A percentile compares a stretch with the other conserved stretches of the same genome.
Evolutionary conservation across 768 basidiomycete species (phyloP).

Genomic region (Tremella fuciformis): DNA sequence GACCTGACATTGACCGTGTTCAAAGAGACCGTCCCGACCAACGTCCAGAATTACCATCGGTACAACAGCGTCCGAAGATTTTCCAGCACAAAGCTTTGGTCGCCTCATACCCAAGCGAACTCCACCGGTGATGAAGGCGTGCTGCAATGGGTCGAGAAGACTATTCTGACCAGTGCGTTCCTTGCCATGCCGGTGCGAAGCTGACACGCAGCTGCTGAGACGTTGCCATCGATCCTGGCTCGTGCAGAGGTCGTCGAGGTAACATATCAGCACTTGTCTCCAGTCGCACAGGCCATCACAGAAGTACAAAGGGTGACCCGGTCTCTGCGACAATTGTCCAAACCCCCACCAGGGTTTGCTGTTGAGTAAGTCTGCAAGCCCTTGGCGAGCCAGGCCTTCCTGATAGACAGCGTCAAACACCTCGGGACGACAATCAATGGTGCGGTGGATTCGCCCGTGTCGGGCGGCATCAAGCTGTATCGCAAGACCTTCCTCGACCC

Average conservation of each 20-base stretch:
- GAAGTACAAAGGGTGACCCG: slow-evolving; percentile 78
- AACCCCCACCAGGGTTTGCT: slow-evolving; percentile 12
- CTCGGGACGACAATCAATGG: slow-evolving; percentile 81
- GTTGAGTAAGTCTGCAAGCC: slow-evolving; percentile 28
- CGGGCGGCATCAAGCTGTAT: slow-evolving; percentile 74
- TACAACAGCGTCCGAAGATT: slow-evolving; percentile 82
- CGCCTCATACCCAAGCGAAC: slow-evolving; percentile 22
- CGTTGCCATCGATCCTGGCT: slow-evolving; percentile 74
- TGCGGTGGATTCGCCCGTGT: slow-evolving; percentile 75
- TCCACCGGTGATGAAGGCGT: slow-evolving; percentile 53
- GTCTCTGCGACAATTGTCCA: slow-evolving; percentile 14
- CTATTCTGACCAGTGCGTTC: slow-evolving; percentile 50
- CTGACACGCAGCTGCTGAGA: slow-evolving; percentile 28
- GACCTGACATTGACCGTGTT: slow-evolving; percentile 74
- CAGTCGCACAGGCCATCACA: slow-evolving; percentile 73
- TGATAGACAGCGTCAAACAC: slow-evolving; percentile 60
- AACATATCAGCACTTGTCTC: slow-evolving; percentile 73
- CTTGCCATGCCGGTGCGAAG: background rate
- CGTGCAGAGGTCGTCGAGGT: slow-evolving; percentile 78
- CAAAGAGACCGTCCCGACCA: slow-evolving; percentile 73
- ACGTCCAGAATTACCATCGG: slow-evolving; percentile 81
- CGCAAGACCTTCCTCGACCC: slow-evolving; percentile 70
- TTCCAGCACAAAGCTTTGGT: slow-evolving; percentile 59
- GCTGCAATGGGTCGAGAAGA: slow-evolving; percentile 76
- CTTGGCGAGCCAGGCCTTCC: background rate